Percentiles rank a stretch among this genome's conserved stretches.
Conservation (phyloP, 345 rosid genomes). For the Tarenaya hassleriana region DNA sequence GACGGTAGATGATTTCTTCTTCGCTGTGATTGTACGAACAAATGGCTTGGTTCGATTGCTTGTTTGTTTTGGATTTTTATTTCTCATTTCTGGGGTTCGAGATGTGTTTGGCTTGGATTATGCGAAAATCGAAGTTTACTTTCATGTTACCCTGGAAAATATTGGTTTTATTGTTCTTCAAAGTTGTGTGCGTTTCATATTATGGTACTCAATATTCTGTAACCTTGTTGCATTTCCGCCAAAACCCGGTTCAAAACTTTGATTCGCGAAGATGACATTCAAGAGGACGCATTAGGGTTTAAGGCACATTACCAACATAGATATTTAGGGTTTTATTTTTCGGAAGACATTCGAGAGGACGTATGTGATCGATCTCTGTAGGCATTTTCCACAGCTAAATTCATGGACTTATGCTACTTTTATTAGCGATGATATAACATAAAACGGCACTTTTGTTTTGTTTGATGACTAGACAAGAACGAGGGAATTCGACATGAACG, state of each 20-base stretch:
- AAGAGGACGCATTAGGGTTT: background rate
- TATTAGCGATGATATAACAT: slow-evolving; percentile 23
- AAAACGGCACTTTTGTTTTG: too few relatives aligned
- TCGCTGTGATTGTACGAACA: background rate
- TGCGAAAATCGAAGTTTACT: too few relatives aligned
- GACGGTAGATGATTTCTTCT: slow-evolving; percentile 31
- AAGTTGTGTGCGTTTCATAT: too few relatives aligned
- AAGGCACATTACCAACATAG: background rate
- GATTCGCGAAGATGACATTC: background rate
- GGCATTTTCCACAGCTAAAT: background rate
- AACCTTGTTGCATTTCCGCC: background rate
- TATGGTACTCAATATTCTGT: too few relatives aligned
- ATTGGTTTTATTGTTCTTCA: too few relatives aligned
- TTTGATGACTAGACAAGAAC: slow-evolving; percentile 37
- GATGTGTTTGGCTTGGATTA: too few relatives aligned
- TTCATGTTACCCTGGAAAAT: too few relatives aligned
- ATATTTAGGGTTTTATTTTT: too few relatives aligned
- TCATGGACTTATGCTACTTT: background rate
- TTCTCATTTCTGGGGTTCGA: slow-evolving; percentile 1
- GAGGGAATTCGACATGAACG: slow-evolving; percentile 70
- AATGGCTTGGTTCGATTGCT: background rate
- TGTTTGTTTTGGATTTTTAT: background rate
- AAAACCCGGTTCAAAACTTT: background rate
- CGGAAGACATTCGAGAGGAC: too few relatives aligned
- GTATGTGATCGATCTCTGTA: too few relatives aligned